These are phyloP conservation scores for Sistotremastrum suecicum DNA, from an alignment of 768 basidiomycete species.

Conservation along the genomic window DNA sequence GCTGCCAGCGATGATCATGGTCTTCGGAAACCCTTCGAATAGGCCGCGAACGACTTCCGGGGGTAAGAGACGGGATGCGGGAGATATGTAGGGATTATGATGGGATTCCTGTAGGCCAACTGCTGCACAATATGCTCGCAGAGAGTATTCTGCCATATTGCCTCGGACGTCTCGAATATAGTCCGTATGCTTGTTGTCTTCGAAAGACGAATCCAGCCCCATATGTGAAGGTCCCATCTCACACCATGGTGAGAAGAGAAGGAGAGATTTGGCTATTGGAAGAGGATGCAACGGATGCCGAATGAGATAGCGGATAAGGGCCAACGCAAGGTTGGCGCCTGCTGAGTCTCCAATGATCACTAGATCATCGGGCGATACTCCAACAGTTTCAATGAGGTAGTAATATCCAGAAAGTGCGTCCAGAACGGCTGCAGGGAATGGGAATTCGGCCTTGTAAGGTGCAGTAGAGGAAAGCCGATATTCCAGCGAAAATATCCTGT, in stretches of 20 bases:
- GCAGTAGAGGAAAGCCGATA: constrained; percentile 6
- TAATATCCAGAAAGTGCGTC: constrained; percentile 8
- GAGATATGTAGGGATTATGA: constrained; percentile 10
- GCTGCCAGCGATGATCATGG: constrained; percentile 14
- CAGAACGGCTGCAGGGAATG: constrained; percentile 9
- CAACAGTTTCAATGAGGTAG: constrained; percentile 6
- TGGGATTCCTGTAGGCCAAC: too few species aligned
- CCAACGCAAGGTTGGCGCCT: constrained; percentile 9
- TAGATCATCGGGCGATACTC: constrained; percentile 8
- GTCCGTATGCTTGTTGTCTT: neutral
- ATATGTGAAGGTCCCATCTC: constrained; percentile 4
- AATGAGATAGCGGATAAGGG: constrained; percentile 8
- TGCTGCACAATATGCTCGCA: too few species aligned
- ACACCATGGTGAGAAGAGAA: constrained; percentile 10
- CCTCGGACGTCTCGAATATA: too few species aligned
- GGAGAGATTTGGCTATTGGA: constrained; percentile 4
- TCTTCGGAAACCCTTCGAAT: constrained; percentile 16
- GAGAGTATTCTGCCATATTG: too few species aligned
- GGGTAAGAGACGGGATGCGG: constrained; percentile 3
- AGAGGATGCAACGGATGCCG: constrained; percentile 3
- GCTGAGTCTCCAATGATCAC: constrained; percentile 10
- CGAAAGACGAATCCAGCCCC: neutral
- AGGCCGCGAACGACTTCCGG: neutral
- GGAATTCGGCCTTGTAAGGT: neutral
- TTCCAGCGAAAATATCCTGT: constrained; percentile 5